Base-by-base conservation (phyloP, 2,329 filamentous ascomycete species). In the Catunica adiposa region DNA sequence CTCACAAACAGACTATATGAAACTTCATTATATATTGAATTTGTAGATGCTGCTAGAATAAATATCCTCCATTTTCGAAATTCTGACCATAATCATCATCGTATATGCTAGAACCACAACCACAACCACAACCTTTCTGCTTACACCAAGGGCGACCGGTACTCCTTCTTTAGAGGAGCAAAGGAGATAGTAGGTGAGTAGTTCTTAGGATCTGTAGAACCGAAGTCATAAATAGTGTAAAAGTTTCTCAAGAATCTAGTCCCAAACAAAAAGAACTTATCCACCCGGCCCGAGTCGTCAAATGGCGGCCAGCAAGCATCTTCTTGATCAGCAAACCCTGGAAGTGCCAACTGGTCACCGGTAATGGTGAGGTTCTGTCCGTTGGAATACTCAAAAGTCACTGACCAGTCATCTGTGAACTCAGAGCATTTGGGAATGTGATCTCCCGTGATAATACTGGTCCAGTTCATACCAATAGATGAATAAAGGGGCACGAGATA, bases 271-370 rank as follows among this genome's bases (percentile, higher is more conserved):
- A 62, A 62, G 50, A 66, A 63, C 52, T 61, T 60, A 26, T 58
- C 51, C 6, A 63, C 53, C 5, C 22, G 5, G 0, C 60, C 62
- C 15, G 62, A 61, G 20, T 60, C 51, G 7, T 66, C 61, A 7
- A 69, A 65, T 0, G 67, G 68, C 11, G 67, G 67, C 63, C 63
- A 66, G 65, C 67, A 69, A 3, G 62, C 64, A 40, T 67, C 66
- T 0, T 63, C 62, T 17, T 64, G 55, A 54, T 64, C 58, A 2
- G 67, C 66, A 55, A 68, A 68, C 1, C 67, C 67, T 0, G 66
- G 64, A 0, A 58, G 15, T 15, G 61, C 61, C 1, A 69, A 60
- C 61, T 66, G 61, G 15, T 66, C 64, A 9, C 68, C 67, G 0
- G 62, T 64, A 4, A 69, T 2, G 20, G 63, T 66, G 20, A 69